Evolutionary conservation across 257 asterid species (phyloP), one percentile per base, ranked within the genome.

Genomic region (Anisodus acutangulus): DNA sequence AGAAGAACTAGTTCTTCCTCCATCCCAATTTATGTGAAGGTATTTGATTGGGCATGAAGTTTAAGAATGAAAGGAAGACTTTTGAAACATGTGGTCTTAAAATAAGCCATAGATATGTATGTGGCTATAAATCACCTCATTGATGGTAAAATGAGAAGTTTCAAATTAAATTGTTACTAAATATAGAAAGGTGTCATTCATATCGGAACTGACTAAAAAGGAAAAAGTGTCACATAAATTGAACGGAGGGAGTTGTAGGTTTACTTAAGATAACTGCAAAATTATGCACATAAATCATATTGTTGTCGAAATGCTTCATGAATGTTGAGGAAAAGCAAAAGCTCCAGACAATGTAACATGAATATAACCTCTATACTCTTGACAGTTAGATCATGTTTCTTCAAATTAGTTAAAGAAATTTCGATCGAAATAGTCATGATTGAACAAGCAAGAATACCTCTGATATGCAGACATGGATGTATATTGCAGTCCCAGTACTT

Each of bases 391-490:
- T 26, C 47, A 63, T 57, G 26, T 74, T 60, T 78, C 13, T 53
- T 83, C 39, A 19, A n/a, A 8, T 15, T 79, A 39, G 13, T 59
- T 78, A 31, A 8, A 31, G 82, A 78, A 15, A 53, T 53, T 78
- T 53, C 64, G 53, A 26, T 26, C 9, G 5, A 4, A 8, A 53
- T 59, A 8, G 47, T 78, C 60, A n/a, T 41, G 76, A 80, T 39
- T 35, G 59, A 26, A 74, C 1, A 1, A 12, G 37, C 51, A 15
- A 53, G 19, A 47, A 71, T 68, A 49, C n/a, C 55, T 66, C 80
- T 64, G 26, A 5, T 83, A 39, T 83, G 84, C 89, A 96, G 98
- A 93, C 98, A 74, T 96, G 98, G 99, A 96, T 94, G 97, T 96
- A 94, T 72, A 83, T 97, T 67, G 86, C 90, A 1, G 82, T 89